Evolutionary conservation across 768 basidiomycete genomes (phyloP).

Genomic region (Lentinula edodes): DNA sequence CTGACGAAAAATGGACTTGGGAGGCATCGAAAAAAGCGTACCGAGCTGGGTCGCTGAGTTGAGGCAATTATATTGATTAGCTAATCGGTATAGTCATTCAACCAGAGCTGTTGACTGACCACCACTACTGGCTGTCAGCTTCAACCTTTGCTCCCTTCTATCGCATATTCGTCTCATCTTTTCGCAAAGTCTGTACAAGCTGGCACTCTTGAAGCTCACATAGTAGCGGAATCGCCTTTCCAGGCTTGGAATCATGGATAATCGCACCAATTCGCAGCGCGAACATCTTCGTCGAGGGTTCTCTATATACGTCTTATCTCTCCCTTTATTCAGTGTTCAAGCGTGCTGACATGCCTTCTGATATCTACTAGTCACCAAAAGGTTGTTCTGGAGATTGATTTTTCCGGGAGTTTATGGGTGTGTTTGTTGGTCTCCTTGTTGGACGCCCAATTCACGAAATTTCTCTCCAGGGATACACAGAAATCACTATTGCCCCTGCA

Average conservation of each 20-base stretch:
- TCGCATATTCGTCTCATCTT: not conserved
- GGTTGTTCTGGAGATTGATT: slow-evolving; percentile 91
- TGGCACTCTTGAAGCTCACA: not conserved
- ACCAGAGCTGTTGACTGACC: slow-evolving; percentile 15
- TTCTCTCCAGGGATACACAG: slow-evolving; percentile 75
- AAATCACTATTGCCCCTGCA: slow-evolving; percentile 83
- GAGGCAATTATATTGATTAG: slow-evolving; percentile 13
- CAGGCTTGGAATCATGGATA: slow-evolving; percentile 34
- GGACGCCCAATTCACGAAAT: slow-evolving; percentile 13
- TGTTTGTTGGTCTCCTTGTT: slow-evolving; percentile 17
- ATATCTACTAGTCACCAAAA: slow-evolving; percentile 92
- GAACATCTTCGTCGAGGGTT: slow-evolving; percentile 81
- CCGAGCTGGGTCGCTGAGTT: not conserved
- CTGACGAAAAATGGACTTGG: slow-evolving; percentile 84
- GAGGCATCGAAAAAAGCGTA: slow-evolving; percentile 43
- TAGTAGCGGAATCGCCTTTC: slow-evolving; percentile 4
- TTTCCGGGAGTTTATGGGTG: slow-evolving; percentile 83
- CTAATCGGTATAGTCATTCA: slow-evolving; percentile 18
- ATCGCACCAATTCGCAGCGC: slow-evolving; percentile 57
- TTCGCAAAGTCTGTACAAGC: slow-evolving; percentile 6
- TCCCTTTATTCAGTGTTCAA: slow-evolving; percentile 18
- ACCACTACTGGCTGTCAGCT: slow-evolving; percentile 13
- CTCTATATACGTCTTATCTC: slow-evolving; percentile 71
- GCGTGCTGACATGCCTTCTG: slow-evolving; percentile 36
- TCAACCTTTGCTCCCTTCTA: slow-evolving; percentile 9